Percentiles rank a stretch among this genome's conserved stretches.
These are phyloP conservation scores for Gnomoniopsis sp. DNA, from an alignment of 2,329 filamentous ascomycete genomes.

Conservation along the genomic window DNA sequence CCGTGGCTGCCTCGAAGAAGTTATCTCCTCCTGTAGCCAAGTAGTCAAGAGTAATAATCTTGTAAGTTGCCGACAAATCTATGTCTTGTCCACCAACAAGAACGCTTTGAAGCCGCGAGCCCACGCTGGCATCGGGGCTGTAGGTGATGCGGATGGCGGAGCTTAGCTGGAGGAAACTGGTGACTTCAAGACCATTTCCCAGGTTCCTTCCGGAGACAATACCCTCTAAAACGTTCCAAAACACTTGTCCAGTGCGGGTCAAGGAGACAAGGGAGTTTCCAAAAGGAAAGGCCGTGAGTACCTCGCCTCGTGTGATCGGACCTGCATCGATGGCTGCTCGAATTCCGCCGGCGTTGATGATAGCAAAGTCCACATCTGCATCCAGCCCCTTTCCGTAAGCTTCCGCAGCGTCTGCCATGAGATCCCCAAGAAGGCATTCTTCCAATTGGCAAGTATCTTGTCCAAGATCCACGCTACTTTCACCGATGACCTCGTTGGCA, in stretches of 20 bases:
- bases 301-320: constrained; percentile 59
- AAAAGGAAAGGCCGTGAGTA: constrained; percentile 64
- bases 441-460: constrained; percentile 54
- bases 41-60: constrained; percentile 61
- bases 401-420: constrained; percentile 58
- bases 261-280: constrained; percentile 62
- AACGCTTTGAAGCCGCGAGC: constrained; percentile 50
- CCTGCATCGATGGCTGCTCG: constrained; percentile 61
- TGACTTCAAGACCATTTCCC: constrained; percentile 48
- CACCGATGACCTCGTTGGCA: constrained; percentile 54
- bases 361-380: constrained; percentile 47
- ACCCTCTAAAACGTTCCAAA: constrained; percentile 59
- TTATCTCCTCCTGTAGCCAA: constrained; percentile 62
- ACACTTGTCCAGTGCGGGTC: constrained; percentile 45
- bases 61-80: constrained; percentile 44
- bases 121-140: constrained; percentile 47
- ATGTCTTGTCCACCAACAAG: constrained; percentile 47
- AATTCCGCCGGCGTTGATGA: constrained; percentile 63
- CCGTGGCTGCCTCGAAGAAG: constrained; percentile 36
- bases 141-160: constrained; percentile 54
- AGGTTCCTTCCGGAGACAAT: constrained; percentile 53
- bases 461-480: constrained; percentile 52
- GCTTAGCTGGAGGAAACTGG: constrained; percentile 60
- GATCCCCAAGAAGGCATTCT: constrained; percentile 57
- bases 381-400: constrained; percentile 43